These are phyloP conservation scores for Aspergillus floridensis DNA, from an alignment of 2,329 filamentous ascomycete species.

Conservation along the genomic window DNA sequence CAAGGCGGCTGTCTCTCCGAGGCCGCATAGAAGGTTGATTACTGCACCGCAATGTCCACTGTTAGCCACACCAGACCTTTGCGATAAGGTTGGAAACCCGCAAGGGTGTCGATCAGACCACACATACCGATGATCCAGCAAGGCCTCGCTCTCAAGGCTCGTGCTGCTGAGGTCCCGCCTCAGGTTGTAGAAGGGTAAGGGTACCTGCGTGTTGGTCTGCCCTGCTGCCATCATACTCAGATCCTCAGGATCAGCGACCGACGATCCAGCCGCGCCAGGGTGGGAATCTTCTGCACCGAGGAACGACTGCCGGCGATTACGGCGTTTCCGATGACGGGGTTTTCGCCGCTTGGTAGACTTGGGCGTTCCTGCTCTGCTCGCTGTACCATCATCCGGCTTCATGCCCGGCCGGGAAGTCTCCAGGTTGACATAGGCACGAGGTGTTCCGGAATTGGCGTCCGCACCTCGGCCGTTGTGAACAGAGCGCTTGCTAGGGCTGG, in stretches of 20 bases:
- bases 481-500: conserved; percentile 8
- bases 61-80: conserved; percentile 8
- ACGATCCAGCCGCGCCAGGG: conserved; percentile 50
- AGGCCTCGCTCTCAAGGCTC: conserved; percentile 82
- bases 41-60: conserved; percentile 36
- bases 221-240: conserved; percentile 31
- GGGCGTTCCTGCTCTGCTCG: conserved; percentile 19
- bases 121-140: conserved; percentile 78
- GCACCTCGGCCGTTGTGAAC: conserved; percentile 10
- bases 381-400: conserved; percentile 21
- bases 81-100: neutral
- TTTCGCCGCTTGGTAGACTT: conserved; percentile 53
- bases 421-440: conserved; percentile 3
- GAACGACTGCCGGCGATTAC: conserved; percentile 78
- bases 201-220: conserved; percentile 24
- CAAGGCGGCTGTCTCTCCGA: conserved; percentile 54
- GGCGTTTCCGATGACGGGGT: conserved; percentile 75
- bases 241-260: conserved; percentile 36
- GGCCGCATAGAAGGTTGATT: conserved; percentile 63
- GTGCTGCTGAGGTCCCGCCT: conserved; percentile 69
- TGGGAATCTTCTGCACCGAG: conserved; percentile 60
- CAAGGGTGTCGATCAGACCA: neutral
- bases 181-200: conserved; percentile 54
- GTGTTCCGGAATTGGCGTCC: conserved; percentile 6
- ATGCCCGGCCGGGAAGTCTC: conserved; percentile 15